Conservation (phyloP, 441 rosid genomes). For the Gossypium aridum region DNA sequence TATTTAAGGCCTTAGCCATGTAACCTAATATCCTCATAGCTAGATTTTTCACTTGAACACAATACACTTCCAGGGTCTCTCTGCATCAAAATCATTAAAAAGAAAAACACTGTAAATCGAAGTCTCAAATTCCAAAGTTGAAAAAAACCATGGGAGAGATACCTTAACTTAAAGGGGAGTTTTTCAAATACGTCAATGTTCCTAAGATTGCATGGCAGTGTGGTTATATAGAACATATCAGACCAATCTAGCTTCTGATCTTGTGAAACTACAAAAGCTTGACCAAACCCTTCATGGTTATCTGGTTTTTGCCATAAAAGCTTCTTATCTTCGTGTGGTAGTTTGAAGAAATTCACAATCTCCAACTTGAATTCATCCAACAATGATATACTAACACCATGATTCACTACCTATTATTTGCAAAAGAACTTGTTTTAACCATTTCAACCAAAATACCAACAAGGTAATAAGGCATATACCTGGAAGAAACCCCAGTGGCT, state of each 20-base stretch:
- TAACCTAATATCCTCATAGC: conserved; percentile 15
- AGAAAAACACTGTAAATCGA: no score
- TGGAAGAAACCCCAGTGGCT: conserved; percentile 41
- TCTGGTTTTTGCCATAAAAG: conserved; percentile 37
- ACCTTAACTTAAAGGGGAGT: conserved; percentile 38
- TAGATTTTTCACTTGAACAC: conserved; percentile 17
- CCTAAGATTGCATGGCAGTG: conserved; percentile 25
- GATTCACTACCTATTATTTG: conserved; percentile 27
- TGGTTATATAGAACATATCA: conserved; percentile 33
- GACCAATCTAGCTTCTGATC: conserved; percentile 47
- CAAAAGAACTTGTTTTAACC: neutral
- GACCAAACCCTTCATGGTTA: conserved; percentile 39
- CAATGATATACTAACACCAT: conserved; percentile 23
- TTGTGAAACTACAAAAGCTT: conserved; percentile 32
- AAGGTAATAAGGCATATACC: conserved; percentile 7
- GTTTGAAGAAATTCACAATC: conserved; percentile 27
- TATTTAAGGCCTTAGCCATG: conserved; percentile 26
- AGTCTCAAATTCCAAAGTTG: no score
- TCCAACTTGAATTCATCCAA: conserved; percentile 33
- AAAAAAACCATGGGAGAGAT: neutral
- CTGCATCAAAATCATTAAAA: conserved; percentile 9
- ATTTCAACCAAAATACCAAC: neutral
- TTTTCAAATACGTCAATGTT: conserved; percentile 21
- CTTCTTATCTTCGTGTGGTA: conserved; percentile 31
- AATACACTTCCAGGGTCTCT: conserved; percentile 22